phyloP scores from a whole-genome alignment of 768 basidiomycete genomes.

The Saitozyma sp. region DNA sequence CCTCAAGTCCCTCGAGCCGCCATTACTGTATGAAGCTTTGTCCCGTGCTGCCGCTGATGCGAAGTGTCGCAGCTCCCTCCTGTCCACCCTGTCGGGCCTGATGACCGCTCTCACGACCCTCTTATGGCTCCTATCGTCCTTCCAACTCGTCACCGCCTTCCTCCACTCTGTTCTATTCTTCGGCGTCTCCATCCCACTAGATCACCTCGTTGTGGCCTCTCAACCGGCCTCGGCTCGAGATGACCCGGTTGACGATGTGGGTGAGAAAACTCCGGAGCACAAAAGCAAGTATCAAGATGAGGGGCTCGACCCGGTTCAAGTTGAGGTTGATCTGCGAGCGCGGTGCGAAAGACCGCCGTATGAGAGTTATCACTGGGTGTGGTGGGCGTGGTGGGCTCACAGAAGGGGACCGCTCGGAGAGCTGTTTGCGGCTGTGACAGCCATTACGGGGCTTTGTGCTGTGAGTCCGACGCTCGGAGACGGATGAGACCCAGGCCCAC shows the following conservation, averaged over 20 bases:
- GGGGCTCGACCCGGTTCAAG: slow-evolving; percentile 16
- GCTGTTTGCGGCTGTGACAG: slow-evolving; percentile 15
- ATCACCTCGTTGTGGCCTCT: slow-evolving; percentile 14
- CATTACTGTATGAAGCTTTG: neutral
- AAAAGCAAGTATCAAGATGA: slow-evolving; percentile 49
- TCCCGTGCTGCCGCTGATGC: too few relatives aligned
- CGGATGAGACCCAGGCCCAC: neutral
- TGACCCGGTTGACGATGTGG: neutral
- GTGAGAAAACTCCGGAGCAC: slow-evolving; percentile 53
- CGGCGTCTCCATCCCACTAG: slow-evolving; percentile 37
- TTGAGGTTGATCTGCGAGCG: slow-evolving; percentile 37
- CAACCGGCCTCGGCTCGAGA: neutral
- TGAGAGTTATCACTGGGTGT: slow-evolving; percentile 42
- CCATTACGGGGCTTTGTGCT: slow-evolving; percentile 15
- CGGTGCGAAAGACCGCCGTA: slow-evolving; percentile 50
- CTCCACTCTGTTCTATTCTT: slow-evolving; percentile 44
- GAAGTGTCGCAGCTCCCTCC: slow-evolving; percentile 9
- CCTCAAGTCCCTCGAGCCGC: neutral
- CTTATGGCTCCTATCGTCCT: slow-evolving; percentile 32
- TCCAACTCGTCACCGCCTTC: slow-evolving; percentile 23
- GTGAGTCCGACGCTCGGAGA: slow-evolving; percentile 19
- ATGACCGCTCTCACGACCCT: slow-evolving; percentile 23
- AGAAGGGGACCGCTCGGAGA: slow-evolving; percentile 28
- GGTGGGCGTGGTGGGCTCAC: slow-evolving; percentile 44
- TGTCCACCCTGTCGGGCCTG: slow-evolving; percentile 16